A percentile compares a stretch with the other conserved stretches of the same genome.
phyloP scores from a whole-genome alignment of 108 stramenopile species.

The Tribonema minus region DNA sequence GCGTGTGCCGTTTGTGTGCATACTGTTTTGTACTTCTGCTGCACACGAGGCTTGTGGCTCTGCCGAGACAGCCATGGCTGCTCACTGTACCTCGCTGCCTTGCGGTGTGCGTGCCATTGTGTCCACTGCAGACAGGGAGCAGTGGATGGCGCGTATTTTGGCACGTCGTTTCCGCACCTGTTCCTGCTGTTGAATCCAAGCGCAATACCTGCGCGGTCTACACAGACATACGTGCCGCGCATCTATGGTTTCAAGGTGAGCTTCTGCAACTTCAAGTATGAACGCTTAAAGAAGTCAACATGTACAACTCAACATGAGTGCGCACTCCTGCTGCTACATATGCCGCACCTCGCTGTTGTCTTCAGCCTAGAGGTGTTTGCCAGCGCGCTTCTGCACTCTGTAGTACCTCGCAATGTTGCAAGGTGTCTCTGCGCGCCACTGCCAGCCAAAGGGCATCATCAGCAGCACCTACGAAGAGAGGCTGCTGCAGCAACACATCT shows the following conservation, averaged over 20 bases:
- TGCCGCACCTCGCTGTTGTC: not conserved
- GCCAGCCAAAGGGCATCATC: too few species aligned
- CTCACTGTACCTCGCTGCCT: not conserved
- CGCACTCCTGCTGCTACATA: too few species aligned
- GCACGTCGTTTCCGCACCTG: slow-evolving; percentile 65
- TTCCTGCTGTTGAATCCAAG: slow-evolving; percentile 64
- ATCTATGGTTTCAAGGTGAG: slow-evolving; percentile 50
- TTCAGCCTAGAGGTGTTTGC: not conserved
- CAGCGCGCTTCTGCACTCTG: too few species aligned
- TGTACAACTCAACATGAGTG: not conserved
- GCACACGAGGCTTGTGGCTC: not conserved
- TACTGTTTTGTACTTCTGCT: not conserved
- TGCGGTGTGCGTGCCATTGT: not conserved
- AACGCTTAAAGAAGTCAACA: not conserved
- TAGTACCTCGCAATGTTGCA: too few species aligned
- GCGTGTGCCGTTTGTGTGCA: not conserved
- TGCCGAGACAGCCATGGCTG: not conserved
- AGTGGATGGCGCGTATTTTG: slow-evolving; percentile 67
- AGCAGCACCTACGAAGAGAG: too few species aligned
- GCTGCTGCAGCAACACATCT: too few species aligned
- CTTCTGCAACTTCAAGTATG: not conserved
- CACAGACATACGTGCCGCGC: slow-evolving; percentile 31
- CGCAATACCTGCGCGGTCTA: slow-evolving; percentile 37
- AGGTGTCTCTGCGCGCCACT: too few species aligned
- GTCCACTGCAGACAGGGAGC: slow-evolving; percentile 14